Base-by-base conservation (phyloP, 495 filamentous ascomycete species). In the Penicillium desertorum region DNA sequence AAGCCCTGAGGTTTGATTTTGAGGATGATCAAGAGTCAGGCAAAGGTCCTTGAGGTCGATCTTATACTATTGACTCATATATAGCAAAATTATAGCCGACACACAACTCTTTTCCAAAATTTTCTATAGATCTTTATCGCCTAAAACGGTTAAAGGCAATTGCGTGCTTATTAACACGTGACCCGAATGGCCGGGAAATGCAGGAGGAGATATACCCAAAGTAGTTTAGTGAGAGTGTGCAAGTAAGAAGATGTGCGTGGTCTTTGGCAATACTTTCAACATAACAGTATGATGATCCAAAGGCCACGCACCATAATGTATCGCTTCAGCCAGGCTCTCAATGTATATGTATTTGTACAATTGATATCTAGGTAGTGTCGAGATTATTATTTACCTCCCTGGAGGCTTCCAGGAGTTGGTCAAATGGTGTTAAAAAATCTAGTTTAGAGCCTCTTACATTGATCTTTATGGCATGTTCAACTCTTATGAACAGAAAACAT, bases 101-200 rank as follows among this genome's bases (percentile, higher is more conserved):
- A 47, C 17, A 12, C n/a, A 7, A 17, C 16, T 19, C 25, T 32
- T 27, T 48, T 8, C 19, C 14, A 19, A 64, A 59, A 46, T 52
- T 64, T 61, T 65, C 54, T 60, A 59, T 62, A 61, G 53, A 60
- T 53, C 42, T 58, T 42, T n/a, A 50, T 50, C 6, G 23, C 64
- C 59, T 48, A 32, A 32, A 48, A 20, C 16, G 23, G 37, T 9
- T 54, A 29, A 27, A 30, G 34, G 39, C 51, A 44, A 54, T 54
- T 41, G 51, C 51, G 51, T 54, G 51, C 43, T 54, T 54, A 23
- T 9, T 25, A 1, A 2, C 37, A 51, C 45, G 27, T 48, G 45
- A 32, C 17, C 3, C 2, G 2, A 7, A 44, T 44, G 8, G 12
- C 42, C 20, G 42, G 42, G 42, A 44, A 22, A 1, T 1, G 36